Evolutionary conservation across 768 basidiomycete species (phyloP).

Genomic region (Lactarius vividus): DNA sequence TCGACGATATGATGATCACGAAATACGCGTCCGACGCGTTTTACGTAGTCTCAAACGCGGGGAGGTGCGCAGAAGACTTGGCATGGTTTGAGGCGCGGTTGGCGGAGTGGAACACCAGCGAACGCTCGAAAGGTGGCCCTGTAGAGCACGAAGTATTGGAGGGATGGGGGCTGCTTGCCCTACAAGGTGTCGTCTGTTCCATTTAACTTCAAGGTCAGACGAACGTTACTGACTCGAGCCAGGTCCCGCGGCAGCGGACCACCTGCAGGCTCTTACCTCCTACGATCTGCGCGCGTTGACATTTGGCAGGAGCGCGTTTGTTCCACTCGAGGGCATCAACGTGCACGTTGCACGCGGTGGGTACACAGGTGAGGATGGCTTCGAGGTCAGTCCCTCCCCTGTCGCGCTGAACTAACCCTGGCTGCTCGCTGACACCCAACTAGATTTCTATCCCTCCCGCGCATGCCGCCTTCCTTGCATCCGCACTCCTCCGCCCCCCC

Average conservation of each 20-base stretch:
- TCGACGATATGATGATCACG: conserved; percentile 92
- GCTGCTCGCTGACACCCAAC: background rate
- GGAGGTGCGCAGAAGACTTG: conserved; percentile 76
- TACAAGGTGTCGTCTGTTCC: conserved; percentile 64
- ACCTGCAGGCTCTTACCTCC: conserved; percentile 72
- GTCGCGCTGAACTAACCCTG: background rate
- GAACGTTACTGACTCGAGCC: background rate
- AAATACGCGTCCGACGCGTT: conserved; percentile 77
- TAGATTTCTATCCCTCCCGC: conserved; percentile 88
- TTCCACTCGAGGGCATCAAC: conserved; percentile 73
- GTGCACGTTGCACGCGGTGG: conserved; percentile 91
- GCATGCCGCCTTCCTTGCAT: conserved; percentile 68
- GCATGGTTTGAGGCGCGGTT: conserved; percentile 71
- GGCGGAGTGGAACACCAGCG: conserved; percentile 72
- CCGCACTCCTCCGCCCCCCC: conserved; percentile 54
- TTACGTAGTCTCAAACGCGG: conserved; percentile 97
- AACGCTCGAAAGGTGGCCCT: conserved; percentile 46
- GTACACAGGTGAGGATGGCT: conserved; percentile 98
- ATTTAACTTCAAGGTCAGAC: background rate
- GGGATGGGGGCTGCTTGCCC: conserved; percentile 82
- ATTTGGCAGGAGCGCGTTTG: conserved; percentile 82
- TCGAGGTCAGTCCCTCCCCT: conserved; percentile 62
- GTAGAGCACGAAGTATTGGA: conserved; percentile 83
- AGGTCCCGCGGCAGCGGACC: conserved; percentile 82
- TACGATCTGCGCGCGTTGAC: conserved; percentile 71